These are phyloP conservation scores for Eucalyptus marginata DNA, from an alignment of 345 rosid genomes.

Conservation along the genomic window DNA sequence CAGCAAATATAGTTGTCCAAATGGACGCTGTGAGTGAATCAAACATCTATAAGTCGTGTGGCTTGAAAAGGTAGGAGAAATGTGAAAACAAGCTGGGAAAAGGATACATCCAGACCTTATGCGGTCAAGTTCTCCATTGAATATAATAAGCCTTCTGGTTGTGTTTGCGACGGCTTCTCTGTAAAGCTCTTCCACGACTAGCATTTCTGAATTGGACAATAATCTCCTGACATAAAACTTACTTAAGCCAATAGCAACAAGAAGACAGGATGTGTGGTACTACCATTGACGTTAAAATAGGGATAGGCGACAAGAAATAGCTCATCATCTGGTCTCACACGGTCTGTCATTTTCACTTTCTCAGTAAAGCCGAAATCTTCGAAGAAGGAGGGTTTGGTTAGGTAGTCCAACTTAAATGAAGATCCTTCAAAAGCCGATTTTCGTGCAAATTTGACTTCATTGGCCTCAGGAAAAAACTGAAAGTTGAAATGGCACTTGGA, in stretches of 20 bases:
- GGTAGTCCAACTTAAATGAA: constrained; percentile 72
- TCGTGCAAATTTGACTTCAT: constrained; percentile 73
- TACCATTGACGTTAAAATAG: constrained; percentile 89
- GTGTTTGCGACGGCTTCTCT: constrained; percentile 68
- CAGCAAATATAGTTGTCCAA: not conserved
- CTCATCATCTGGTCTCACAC: constrained; percentile 75
- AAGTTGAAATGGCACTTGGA: not conserved
- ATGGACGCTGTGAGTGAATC: not conserved
- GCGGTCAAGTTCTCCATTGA: constrained; percentile 93
- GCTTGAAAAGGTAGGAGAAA: not conserved
- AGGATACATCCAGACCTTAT: constrained; percentile 98
- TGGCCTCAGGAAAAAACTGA: constrained; percentile 96
- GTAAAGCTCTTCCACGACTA: constrained; percentile 94
- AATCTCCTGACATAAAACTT: not conserved
- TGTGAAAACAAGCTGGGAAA: not conserved
- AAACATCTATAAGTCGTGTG: not conserved
- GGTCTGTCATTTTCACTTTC: constrained; percentile 75
- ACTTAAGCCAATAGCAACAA: not conserved
- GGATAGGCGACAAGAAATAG: constrained; percentile 82
- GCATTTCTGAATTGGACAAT: constrained; percentile 61
- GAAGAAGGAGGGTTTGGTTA: constrained; percentile 84
- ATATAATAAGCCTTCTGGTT: constrained; percentile 52
- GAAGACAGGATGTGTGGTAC: not conserved
- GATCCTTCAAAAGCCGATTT: constrained; percentile 64
- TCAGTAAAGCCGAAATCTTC: constrained; percentile 80